phyloP scores from a whole-genome alignment of 441 rosid genomes.

The Pelargonium fulgidum region DNA sequence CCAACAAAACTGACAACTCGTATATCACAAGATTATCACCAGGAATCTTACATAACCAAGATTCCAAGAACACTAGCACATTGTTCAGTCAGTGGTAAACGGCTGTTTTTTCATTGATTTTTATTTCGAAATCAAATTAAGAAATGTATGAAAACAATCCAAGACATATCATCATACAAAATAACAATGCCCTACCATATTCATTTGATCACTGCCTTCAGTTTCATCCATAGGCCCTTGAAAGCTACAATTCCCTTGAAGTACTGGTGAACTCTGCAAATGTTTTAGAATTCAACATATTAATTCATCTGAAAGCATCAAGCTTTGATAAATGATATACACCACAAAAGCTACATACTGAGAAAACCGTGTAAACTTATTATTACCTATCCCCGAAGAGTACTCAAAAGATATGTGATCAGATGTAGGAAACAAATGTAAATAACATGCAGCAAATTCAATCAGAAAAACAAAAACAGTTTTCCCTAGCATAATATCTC shows the following conservation, averaged over 20 bases:
- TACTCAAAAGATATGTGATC: conserved; percentile 1
- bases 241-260: conserved; percentile 7
- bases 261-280: conserved; percentile 12
- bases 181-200: conserved; percentile 17
- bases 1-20: conserved; percentile 3
- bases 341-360: neutral
- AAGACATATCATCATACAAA: neutral
- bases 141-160: conserved; percentile 6
- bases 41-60: neutral
- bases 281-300: neutral
- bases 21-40: neutral
- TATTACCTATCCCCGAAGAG: neutral
- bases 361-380: conserved; percentile 2
- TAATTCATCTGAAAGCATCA: neutral
- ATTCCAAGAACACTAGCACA: neutral
- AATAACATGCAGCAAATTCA: neutral
- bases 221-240: conserved; percentile 18
- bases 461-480: too few species aligned
- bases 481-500: too few species aligned
- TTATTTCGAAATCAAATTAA: neutral
- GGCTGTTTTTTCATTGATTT: neutral
- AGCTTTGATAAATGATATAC: neutral
- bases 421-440: neutral
- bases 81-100: neutral
- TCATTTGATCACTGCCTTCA: conserved; percentile 2